Conservation (phyloP, 495 filamentous ascomycete species). For the Xylaria venustula region DNA sequence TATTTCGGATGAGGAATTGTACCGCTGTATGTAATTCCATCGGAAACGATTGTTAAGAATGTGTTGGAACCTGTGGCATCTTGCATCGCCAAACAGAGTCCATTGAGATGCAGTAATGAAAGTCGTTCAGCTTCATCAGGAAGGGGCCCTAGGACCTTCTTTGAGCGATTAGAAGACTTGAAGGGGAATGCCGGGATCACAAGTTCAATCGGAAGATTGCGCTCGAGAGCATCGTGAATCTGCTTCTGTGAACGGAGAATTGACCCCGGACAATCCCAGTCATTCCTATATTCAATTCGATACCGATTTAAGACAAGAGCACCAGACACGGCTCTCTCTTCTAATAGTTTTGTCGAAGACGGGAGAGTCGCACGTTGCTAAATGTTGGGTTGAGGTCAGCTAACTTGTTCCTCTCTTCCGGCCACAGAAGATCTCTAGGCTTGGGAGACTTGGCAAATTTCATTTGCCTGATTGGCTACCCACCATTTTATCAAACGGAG, state of each 20-base stretch:
- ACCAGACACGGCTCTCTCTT: background rate
- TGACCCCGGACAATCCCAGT: slow-evolving; percentile 3
- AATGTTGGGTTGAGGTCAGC: background rate
- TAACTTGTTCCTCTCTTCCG: no score
- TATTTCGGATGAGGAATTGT: slow-evolving; percentile 1
- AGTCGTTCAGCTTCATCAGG: slow-evolving; percentile 50
- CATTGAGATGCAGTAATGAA: slow-evolving; percentile 39
- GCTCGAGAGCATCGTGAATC: slow-evolving; percentile 10
- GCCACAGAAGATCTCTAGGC: no score
- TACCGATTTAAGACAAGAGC: slow-evolving; percentile 4
- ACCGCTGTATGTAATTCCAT: slow-evolving; percentile 57
- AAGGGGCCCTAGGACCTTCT: slow-evolving; percentile 42
- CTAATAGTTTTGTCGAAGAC: background rate
- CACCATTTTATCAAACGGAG: background rate
- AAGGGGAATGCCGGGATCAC: slow-evolving; percentile 52
- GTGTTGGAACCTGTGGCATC: slow-evolving; percentile 49
- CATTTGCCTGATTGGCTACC: slow-evolving; percentile 2
- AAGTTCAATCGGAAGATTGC: slow-evolving; percentile 9
- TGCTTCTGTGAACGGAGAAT: background rate
- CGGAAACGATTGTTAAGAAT: slow-evolving; percentile 48
- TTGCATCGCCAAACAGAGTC: slow-evolving; percentile 36
- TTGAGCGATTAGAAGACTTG: slow-evolving; percentile 44
- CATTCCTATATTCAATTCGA: slow-evolving; percentile 8
- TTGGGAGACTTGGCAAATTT: no score
- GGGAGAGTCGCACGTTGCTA: background rate